phyloP scores from a whole-genome alignment of 768 basidiomycete species.

The Mycena polygramma region DNA sequence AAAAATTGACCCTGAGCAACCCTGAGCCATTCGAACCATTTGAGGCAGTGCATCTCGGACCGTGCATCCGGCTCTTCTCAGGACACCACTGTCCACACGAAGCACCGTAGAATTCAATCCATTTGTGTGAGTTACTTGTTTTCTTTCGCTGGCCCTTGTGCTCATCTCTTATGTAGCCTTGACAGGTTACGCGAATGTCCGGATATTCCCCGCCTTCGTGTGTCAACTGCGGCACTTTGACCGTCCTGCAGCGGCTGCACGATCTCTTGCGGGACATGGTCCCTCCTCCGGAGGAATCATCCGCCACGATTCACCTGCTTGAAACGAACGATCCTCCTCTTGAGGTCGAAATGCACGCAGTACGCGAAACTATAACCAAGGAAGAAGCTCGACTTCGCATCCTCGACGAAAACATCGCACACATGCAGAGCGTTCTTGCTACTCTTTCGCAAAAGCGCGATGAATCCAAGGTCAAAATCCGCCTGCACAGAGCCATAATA shows the following conservation, averaged over 20 bases:
- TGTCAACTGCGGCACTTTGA: not conserved
- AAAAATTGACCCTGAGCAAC: too few relatives aligned
- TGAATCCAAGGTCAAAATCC: conserved; percentile 3
- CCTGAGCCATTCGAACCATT: too few relatives aligned
- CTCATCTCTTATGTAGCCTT: too few relatives aligned
- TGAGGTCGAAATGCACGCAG: not conserved
- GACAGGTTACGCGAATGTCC: too few relatives aligned
- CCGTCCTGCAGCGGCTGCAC: not conserved
- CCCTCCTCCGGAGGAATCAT: not conserved
- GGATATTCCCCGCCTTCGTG: too few relatives aligned
- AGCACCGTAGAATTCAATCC: too few relatives aligned
- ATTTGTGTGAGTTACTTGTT: too few relatives aligned
- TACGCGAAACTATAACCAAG: not conserved
- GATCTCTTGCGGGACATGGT: not conserved
- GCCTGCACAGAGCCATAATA: not conserved
- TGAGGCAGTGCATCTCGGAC: too few relatives aligned
- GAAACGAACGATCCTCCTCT: not conserved
- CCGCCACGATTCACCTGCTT: not conserved
- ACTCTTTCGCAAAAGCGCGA: not conserved
- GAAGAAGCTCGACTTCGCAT: not conserved
- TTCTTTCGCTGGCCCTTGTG: too few relatives aligned
- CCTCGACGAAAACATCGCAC: not conserved
- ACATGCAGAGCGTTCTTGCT: not conserved
- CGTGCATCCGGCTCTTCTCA: too few relatives aligned
- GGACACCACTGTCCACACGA: too few relatives aligned